Conservation (phyloP, 1,139 yeast species). For the Tardiomyces digboiensis region DNA sequence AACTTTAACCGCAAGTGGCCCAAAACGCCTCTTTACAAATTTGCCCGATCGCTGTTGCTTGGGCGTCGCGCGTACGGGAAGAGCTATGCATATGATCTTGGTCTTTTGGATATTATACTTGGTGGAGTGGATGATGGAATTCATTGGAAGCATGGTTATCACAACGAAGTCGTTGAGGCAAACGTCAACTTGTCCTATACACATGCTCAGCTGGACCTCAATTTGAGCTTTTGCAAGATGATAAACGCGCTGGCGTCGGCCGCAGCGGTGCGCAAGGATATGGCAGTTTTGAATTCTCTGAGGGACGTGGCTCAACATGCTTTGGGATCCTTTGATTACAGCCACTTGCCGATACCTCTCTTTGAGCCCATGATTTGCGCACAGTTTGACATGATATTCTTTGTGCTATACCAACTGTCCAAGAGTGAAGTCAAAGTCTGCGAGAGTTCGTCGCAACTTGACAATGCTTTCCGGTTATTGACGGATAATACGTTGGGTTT, state of each 20-base stretch:
- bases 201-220: conserved; percentile 54
- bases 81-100: conserved; percentile 48
- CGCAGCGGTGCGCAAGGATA: not conserved
- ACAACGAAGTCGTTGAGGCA: conserved; percentile 46
- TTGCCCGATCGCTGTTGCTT: conserved; percentile 19
- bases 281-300: not conserved
- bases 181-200: conserved; percentile 57
- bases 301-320: conserved; percentile 2
- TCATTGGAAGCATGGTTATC: conserved; percentile 41
- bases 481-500: not conserved
- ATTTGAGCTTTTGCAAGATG: conserved; percentile 9
- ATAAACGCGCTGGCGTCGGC: conserved; percentile 13
- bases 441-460: not conserved
- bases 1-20: conserved; percentile 45
- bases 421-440: not conserved
- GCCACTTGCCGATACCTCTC: conserved; percentile 4
- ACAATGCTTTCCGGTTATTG: not conserved
- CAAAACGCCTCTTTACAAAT: conserved; percentile 39
- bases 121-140: conserved; percentile 19
- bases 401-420: conserved; percentile 7
- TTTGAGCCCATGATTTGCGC: conserved; percentile 5
- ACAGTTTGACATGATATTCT: conserved; percentile 9
- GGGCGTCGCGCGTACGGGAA: conserved; percentile 32
- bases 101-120: conserved; percentile 54
- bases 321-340: not conserved